Conservation (phyloP, 352 stramenopile genomes). For the Saprolegnia parasitica region DNA sequence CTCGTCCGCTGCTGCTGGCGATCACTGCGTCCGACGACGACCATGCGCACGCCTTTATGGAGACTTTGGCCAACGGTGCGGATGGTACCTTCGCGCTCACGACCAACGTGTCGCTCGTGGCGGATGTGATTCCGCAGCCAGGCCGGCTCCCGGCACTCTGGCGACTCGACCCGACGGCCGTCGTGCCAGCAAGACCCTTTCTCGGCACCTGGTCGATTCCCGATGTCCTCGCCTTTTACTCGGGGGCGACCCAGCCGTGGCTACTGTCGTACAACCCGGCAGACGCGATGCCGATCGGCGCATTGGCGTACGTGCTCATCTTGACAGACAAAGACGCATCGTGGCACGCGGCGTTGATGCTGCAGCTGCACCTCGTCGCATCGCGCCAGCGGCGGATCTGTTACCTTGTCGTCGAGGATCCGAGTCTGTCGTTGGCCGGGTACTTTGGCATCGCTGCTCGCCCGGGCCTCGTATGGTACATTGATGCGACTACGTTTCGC, state of each 20-base stretch:
- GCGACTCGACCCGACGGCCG: neutral
- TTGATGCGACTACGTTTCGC: neutral
- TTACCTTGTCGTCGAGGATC: conserved; percentile 1
- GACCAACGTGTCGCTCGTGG: neutral
- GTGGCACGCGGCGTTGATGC: neutral
- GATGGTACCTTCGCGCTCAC: neutral
- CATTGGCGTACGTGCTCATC: neutral
- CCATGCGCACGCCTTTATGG: neutral
- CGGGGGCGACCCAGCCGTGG: neutral
- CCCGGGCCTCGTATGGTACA: neutral
- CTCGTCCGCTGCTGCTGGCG: neutral
- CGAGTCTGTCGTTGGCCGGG: neutral
- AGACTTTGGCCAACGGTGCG: neutral
- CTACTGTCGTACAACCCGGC: neutral
- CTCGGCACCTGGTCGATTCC: neutral
- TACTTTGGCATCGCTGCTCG: neutral
- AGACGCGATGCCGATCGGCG: neutral
- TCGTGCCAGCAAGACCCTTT: neutral
- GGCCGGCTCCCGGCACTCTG: neutral
- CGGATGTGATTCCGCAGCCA: neutral
- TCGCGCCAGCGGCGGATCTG: neutral
- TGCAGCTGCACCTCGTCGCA: neutral
- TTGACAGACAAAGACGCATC: neutral
- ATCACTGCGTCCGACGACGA: neutral
- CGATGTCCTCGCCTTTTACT: neutral